A percentile compares a stretch with the other conserved stretches of the same genome.
phyloP scores from a whole-genome alignment of 495 filamentous ascomycete genomes.

The Aspergillus carlsbadensis region DNA sequence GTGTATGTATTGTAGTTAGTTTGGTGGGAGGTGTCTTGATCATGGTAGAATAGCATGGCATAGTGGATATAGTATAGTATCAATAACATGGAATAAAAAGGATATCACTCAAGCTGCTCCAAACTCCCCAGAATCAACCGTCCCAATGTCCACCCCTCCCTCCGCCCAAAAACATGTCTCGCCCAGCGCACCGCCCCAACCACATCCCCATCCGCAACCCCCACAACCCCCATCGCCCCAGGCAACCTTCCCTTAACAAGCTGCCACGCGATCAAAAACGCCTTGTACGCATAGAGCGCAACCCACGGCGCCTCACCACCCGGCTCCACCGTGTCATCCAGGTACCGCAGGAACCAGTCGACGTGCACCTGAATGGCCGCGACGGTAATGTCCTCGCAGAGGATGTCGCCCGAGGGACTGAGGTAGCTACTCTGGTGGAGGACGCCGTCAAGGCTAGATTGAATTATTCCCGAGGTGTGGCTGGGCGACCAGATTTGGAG shows the following conservation, averaged over 20 bases:
- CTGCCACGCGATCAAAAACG: conserved; percentile 41
- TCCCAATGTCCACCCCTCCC: conserved; percentile 27
- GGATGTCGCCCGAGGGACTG: conserved; percentile 25
- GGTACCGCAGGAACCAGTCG: conserved; percentile 38
- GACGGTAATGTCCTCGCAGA: conserved; percentile 26
- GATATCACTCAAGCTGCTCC: conserved; percentile 17
- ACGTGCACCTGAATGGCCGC: conserved; percentile 32
- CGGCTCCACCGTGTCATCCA: conserved; percentile 20
- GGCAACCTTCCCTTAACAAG: conserved; percentile 23
- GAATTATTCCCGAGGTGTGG: conserved; percentile 36
- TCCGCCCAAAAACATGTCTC: conserved; percentile 26
- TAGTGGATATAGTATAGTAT: neutral
- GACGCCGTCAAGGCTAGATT: conserved; percentile 29
- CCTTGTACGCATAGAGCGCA: conserved; percentile 36
- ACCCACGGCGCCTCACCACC: conserved; percentile 34
- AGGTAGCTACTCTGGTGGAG: conserved; percentile 29
- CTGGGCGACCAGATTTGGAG: conserved; percentile 38
- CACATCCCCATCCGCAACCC: conserved; percentile 29
- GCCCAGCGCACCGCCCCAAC: conserved; percentile 33
- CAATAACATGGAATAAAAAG: neutral
- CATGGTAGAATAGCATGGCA: neutral
- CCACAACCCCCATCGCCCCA: conserved; percentile 31
- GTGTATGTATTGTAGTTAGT: no score
- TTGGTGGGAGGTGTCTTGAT: no score
- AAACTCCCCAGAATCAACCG: conserved; percentile 32